Percentiles rank a stretch among this genome's conserved stretches.
phyloP scores from a whole-genome alignment of 1,284 basidiomycete genomes.

The Apiotrichum gracile region DNA sequence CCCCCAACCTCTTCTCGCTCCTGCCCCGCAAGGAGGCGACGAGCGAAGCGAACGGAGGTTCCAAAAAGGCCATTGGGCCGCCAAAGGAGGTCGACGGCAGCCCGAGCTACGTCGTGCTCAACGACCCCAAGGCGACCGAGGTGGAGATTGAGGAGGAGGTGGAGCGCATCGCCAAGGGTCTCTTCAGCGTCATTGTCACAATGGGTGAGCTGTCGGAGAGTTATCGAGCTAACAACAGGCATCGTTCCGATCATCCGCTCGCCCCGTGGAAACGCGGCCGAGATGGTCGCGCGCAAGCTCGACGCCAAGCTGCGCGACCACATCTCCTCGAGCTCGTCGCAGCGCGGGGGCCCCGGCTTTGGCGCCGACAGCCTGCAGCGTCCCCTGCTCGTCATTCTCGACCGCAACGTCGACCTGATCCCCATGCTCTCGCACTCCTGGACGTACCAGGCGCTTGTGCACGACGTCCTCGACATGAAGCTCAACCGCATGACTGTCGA shows the following conservation, averaged over 20 bases:
- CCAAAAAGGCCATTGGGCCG: conserved; percentile 20
- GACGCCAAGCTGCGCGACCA: conserved; percentile 91
- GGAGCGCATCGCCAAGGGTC: conserved; percentile 80
- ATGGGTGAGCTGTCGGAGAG: conserved; percentile 55
- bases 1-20: conserved; percentile 88
- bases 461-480: conserved; percentile 95
- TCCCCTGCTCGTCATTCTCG: conserved; percentile 83
- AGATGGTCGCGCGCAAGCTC: conserved; percentile 94
- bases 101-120: conserved; percentile 73
- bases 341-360: conserved; percentile 53
- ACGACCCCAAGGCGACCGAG: conserved; percentile 86
- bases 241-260: conserved; percentile 92
- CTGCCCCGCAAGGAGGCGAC: conserved; percentile 52
- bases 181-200: conserved; percentile 91
- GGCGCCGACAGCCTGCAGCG: conserved; percentile 64
- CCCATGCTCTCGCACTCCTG: conserved; percentile 95
- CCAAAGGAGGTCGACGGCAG: conserved; percentile 40
- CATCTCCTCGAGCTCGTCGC: conserved; percentile 65
- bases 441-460: conserved; percentile 98
- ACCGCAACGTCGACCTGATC: conserved; percentile 91
- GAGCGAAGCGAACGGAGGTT: conserved; percentile 23
- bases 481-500: conserved; percentile 87
- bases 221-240: conserved; percentile 51
- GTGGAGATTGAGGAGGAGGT: conserved; percentile 89
- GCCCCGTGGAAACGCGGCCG: conserved; percentile 92